Evolutionary conservation across 2,329 filamentous ascomycete genomes (phyloP), one percentile per base, ranked within the genome.

Genomic region (Fusarium oxysporum): DNA sequence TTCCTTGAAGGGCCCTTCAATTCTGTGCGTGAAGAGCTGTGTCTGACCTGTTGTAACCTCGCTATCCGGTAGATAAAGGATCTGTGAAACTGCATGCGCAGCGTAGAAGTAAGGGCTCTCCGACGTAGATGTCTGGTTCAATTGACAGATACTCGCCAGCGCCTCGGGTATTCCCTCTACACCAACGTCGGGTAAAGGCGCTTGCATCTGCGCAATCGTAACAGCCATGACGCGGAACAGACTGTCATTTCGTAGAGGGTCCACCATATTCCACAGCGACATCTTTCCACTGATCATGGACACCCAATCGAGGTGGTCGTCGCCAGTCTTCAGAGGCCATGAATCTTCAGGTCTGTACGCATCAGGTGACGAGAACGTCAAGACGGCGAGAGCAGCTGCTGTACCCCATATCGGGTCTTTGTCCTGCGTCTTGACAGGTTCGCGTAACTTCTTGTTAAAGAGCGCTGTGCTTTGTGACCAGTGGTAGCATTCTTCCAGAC

Each of bases 401-500:
- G 84, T 85, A 5, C 79, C 83, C 85, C 85, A 87, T 7, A 87
- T 81, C 17, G 85, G 74, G 67, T 87, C 85, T 45, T 80, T 84
- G 23, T 84, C 83, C 56, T 76, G 63, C 2, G 74, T 45, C 25
- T 74, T 47, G 48, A 86, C 81, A 0, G 81, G 80, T 13, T 81
- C 65, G 8, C 61, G 73, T 16, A 87, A 44, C 30, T 79, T 78
- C 17, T 70, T 77, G 58, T 83, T 84, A 28, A 87, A 77, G 5
- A 86, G 81, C 7, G 65, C 62, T 38, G 82, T 85, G 71, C 82
- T 82, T 62, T 81, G 82, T 19, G 81, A 83, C 77, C 80, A 81
- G 75, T 87, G 85, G 48, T 84, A 83, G 13, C 81, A 82, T 69
- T 87, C 85, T 71, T 82, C 78, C 23, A 81, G 10, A 43, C 47